Evolutionary conservation across 176 grass and related monocot genomes (phyloP), one percentile per base, ranked within the genome.

Genomic region (Hsuehochloa calcarea): DNA sequence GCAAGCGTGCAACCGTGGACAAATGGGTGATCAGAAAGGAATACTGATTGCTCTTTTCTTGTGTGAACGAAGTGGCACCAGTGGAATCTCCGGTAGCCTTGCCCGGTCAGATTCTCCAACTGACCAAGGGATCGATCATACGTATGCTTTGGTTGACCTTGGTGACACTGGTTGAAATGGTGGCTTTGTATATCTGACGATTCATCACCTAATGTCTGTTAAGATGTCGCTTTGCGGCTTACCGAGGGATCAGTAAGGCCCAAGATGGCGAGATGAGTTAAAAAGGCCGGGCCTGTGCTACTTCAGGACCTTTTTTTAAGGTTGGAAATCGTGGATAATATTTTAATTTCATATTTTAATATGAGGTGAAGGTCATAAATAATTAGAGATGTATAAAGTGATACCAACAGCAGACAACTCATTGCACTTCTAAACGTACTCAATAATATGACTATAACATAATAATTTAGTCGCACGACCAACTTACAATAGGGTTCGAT

Each of bases 21-120:
- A 51, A n/a, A 59, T 8, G 13, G 13, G 70, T 26, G 34, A 41
- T 45, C 6, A 10, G 52, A 68, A 81, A 61, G 40, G 23, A 69
- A 20, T 49, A 26, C 63, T 34, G 50, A 77, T 70, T 63, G 64
- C 6, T 11, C 44, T 65, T 85, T 68, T 68, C 5, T 22, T 70
- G 56, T 86, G 88, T 72, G 80, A 87, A 87, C 55, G 23, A 67
- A 44, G 58, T 37, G 72, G 55, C 27, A 52, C 26, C 2, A 34
- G 15, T 55, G 65, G 84, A 82, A 90, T 86, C 79, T 90, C 23
- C 35, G 10, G 17, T 60, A 23, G 20, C 61, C 20, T 82, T 82
- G 65, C 37, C 11, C 11, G 64, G 64, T 81, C n/a, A 31, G 77
- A 74, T 59, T 47, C 54, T 41, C 29, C 43, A 3, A 60, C 16